Evolutionary conservation across 2,329 filamentous ascomycete genomes (phyloP), one percentile per base, ranked within the genome.

Genomic region (Ampelomyces quisqualis): DNA sequence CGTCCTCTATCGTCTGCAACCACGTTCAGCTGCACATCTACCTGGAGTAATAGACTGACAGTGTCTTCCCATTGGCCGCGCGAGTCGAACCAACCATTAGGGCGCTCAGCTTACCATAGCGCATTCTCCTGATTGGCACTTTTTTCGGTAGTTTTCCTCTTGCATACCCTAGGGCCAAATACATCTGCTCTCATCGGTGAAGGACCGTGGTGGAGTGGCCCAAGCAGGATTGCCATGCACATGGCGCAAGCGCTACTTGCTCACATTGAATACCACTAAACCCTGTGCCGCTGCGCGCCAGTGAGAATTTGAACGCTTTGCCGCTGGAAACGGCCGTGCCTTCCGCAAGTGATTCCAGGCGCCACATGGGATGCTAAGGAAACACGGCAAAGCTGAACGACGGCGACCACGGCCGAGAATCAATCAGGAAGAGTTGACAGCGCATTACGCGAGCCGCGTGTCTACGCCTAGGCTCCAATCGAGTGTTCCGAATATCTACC

Each of bases 1-100:
- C n/a, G n/a, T n/a, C n/a, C n/a, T n/a, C n/a, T n/a, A 49, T 35
- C 40, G 46, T 49, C 46, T 51, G 49, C 43, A 48, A 47, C 52
- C 52, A 52, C 48, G 39, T 48, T 52, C 38, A 49, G 49, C 49
- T 51, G 41, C 48, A 50, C 34, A 40, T 31, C 29, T 26, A 29
- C 38, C 36, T 48, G 49, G 49, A 41, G 42, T 26, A 46, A 18
- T 18, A 29, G n/a, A 40, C 14, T 19, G 30, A 22, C 19, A n/a
- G 19, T 22, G 21, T 22, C 22, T n/a, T 26, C 31, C 33, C 32
- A 52, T 58, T 57, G 51, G 53, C 31, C 23, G n/a, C 13, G 22
- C 18, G 30, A 33, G 8, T 34, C 15, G 37, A 39, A 42, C 13
- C 27, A 7, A 29, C 27, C 13, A 13, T 15, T 17, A 8, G 6